Conservation (phyloP, 768 basidiomycete species). For the Pleurotus pulmonarius region DNA sequence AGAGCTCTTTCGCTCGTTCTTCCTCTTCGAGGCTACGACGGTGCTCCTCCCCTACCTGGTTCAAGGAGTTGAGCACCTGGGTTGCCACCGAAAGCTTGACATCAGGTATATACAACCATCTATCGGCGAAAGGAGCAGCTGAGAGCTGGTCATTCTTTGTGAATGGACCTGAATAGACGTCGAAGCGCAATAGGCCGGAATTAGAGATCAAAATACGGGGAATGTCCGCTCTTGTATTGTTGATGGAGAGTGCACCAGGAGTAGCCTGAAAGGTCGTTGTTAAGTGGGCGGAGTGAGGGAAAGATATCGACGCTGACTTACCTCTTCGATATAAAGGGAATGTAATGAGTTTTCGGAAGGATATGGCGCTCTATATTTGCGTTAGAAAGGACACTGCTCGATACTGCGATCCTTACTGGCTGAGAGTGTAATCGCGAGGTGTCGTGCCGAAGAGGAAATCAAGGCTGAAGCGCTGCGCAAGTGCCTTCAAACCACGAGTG, state of each 20-base stretch:
- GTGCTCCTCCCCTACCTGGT: conserved; percentile 38
- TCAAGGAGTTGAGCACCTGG: conserved; percentile 49
- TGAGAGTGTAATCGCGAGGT: conserved; percentile 70
- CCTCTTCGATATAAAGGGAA: conserved; percentile 50
- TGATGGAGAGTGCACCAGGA: conserved; percentile 52
- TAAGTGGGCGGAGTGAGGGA: conserved; percentile 10
- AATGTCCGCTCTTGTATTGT: conserved; percentile 56
- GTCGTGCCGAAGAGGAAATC: conserved; percentile 61
- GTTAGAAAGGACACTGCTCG: not conserved
- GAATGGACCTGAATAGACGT: conserved; percentile 65
- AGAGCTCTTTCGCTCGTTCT: conserved; percentile 33
- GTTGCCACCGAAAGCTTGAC: conserved; percentile 48
- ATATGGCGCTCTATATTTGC: conserved; percentile 45
- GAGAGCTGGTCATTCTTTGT: conserved; percentile 80
- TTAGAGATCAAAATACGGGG: conserved; percentile 65
- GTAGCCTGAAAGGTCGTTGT: conserved; percentile 34
- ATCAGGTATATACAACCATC: conserved; percentile 58
- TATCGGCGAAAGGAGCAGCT: conserved; percentile 62
- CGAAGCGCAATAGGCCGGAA: conserved; percentile 60
- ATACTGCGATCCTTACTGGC: conserved; percentile 38
- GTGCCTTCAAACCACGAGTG: conserved; percentile 46
- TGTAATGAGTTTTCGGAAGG: conserved; percentile 58
- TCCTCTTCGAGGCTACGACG: conserved; percentile 27
- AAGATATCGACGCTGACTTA: conserved; percentile 12
- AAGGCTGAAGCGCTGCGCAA: conserved; percentile 60